Conservation (phyloP, 352 stramenopile species). For the Globisporangium megalacanthum region DNA sequence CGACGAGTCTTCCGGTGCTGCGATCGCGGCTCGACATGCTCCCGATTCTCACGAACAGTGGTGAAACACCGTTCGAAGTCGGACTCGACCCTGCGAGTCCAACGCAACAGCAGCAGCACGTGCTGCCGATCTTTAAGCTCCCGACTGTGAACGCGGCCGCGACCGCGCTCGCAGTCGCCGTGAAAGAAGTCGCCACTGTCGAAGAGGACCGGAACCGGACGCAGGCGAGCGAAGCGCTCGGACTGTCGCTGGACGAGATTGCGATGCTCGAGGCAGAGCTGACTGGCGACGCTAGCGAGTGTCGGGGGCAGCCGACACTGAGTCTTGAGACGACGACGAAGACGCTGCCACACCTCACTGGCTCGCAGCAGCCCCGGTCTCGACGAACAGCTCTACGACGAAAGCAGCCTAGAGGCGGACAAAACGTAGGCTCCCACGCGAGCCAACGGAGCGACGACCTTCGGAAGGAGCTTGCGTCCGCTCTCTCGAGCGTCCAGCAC, state of each 20-base stretch:
- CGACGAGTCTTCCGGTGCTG: constrained; percentile 1
- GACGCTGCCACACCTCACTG: constrained; percentile 4
- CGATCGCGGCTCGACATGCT: constrained; percentile 57
- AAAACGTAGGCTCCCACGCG: background rate
- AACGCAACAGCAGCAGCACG: constrained; percentile 33
- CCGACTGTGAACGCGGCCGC: constrained; percentile 46
- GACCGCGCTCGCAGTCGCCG: constrained; percentile 28
- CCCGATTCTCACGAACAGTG: constrained; percentile 59
- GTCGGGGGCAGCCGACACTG: background rate
- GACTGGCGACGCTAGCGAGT: constrained; percentile 10
- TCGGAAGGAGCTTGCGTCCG: constrained; percentile 47
- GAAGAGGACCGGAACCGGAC: constrained; percentile 51
- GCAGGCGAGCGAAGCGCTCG: constrained; percentile 57
- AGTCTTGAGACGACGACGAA: background rate
- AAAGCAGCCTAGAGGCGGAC: background rate
- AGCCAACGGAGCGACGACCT: constrained; percentile 20
- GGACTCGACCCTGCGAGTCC: constrained; percentile 28
- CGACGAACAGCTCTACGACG: background rate
- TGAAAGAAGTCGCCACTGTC: constrained; percentile 33
- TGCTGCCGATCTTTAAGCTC: constrained; percentile 68
- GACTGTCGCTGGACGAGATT: constrained; percentile 63
- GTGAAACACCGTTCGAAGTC: constrained; percentile 71
- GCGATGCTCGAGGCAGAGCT: constrained; percentile 54
- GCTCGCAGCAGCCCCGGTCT: background rate
- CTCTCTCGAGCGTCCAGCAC: constrained; percentile 58